Evolutionary conservation across 257 asterid genomes (phyloP).

Genomic region (Capsicum baccatum): DNA sequence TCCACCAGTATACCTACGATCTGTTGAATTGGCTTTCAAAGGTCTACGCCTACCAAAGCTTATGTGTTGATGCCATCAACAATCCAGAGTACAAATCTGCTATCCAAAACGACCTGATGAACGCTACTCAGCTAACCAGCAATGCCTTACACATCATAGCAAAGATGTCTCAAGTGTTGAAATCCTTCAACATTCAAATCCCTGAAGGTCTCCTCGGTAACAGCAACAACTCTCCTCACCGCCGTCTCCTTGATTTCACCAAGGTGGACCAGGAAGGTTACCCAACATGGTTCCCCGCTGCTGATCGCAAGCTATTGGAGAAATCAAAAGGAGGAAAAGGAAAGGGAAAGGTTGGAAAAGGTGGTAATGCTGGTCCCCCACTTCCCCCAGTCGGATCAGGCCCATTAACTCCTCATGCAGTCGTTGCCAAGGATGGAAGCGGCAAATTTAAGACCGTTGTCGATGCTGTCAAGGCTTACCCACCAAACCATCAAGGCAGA

Average conservation of each 20-base stretch:
- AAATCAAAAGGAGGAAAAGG: not conserved
- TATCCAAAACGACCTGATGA: conserved; percentile 46
- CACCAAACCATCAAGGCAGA: conserved; percentile 51
- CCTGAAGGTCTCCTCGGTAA: not conserved
- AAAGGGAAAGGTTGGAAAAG: not conserved
- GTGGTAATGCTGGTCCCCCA: not conserved
- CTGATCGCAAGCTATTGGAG: conserved; percentile 64
- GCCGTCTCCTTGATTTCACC: conserved; percentile 38
- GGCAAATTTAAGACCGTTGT: conserved; percentile 56
- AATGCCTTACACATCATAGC: conserved; percentile 67
- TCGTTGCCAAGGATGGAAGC: conserved; percentile 75
- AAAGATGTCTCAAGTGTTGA: conserved; percentile 43
- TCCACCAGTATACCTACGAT: conserved; percentile 48
- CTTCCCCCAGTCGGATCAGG: conserved; percentile 7
- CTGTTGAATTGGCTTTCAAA: conserved; percentile 61
- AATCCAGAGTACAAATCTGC: conserved; percentile 50
- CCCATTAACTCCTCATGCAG: conserved; percentile 43
- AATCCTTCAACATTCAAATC: conserved; percentile 42
- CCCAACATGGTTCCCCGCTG: conserved; percentile 61
- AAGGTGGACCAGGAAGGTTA: conserved; percentile 41
- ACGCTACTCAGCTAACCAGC: conserved; percentile 59
- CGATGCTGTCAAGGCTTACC: conserved; percentile 59
- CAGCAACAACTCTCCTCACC: conserved; percentile 23
- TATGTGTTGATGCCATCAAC: conserved; percentile 53
- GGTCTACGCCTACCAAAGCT: conserved; percentile 46